A percentile compares a stretch with the other conserved stretches of the same genome.
phyloP scores from a whole-genome alignment of 1,139 yeast genomes.

The Suhomyces bribrorum region DNA sequence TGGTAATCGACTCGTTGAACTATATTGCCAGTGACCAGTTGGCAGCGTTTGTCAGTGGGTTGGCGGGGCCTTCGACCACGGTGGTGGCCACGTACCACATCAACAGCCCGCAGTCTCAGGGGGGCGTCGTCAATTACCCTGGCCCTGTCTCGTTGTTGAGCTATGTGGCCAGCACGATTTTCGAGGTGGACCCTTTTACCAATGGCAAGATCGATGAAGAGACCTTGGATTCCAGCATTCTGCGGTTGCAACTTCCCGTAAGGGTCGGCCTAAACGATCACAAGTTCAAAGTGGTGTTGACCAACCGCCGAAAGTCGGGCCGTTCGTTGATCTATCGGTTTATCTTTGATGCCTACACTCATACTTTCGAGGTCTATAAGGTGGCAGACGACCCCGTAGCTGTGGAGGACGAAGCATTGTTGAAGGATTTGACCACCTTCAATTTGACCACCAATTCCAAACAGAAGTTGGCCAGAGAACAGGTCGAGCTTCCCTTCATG shows the following conservation, averaged over 20 bases:
- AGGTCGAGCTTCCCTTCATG: conserved; percentile 84
- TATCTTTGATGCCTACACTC: conserved; percentile 51
- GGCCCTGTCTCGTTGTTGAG: conserved; percentile 49
- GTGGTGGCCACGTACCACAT: conserved; percentile 66
- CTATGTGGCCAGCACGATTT: conserved; percentile 71
- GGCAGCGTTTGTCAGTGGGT: conserved; percentile 52
- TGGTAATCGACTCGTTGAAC: conserved; percentile 71
- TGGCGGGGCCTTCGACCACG: conserved; percentile 56
- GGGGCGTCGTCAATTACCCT: conserved; percentile 48
- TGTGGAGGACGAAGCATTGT: conserved; percentile 41
- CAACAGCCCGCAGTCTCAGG: conserved; percentile 37
- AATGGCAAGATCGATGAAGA: conserved; percentile 45
- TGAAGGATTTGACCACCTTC: conserved; percentile 82
- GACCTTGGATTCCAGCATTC: conserved; percentile 42
- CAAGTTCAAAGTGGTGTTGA: conserved; percentile 51
- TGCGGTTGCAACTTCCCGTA: conserved; percentile 51
- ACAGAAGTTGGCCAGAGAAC: conserved; percentile 76
- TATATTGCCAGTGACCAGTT: conserved; percentile 51
- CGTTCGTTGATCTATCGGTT: conserved; percentile 63
- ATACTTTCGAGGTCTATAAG: conserved; percentile 47
- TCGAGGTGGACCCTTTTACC: conserved; percentile 54
- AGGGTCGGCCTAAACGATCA: conserved; percentile 45
- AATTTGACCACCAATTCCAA: conserved; percentile 73
- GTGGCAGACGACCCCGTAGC: conserved; percentile 21
- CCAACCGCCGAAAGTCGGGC: conserved; percentile 82